Percentiles rank a stretch among this genome's conserved stretches.
phyloP scores from a whole-genome alignment of 441 rosid species.

The Gossypium schwendimanii region DNA sequence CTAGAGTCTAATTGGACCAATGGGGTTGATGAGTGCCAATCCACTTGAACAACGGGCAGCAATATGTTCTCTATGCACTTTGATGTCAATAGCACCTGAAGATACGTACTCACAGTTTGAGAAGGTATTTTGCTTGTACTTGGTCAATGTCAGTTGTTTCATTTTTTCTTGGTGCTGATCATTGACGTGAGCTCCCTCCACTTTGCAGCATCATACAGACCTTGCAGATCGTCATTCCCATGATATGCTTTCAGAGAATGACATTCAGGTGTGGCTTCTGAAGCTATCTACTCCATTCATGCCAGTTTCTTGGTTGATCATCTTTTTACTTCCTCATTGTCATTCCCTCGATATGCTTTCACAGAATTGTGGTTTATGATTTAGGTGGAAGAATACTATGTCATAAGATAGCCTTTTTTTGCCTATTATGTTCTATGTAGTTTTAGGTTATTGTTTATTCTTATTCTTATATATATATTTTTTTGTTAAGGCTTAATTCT shows the following conservation, averaged over 20 bases:
- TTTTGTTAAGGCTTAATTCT: background rate
- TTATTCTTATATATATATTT: background rate
- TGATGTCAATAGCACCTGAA: slow-evolving; percentile 75
- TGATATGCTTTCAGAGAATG: slow-evolving; percentile 76
- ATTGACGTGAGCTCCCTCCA: slow-evolving; percentile 21
- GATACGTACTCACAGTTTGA: slow-evolving; percentile 69
- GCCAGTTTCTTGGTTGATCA: background rate
- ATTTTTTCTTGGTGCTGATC: slow-evolving; percentile 4
- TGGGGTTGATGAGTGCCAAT: slow-evolving; percentile 74
- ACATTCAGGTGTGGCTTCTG: slow-evolving; percentile 55
- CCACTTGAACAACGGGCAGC: slow-evolving; percentile 71
- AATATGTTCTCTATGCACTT: slow-evolving; percentile 60
- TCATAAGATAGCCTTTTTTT: background rate
- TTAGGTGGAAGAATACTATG: background rate
- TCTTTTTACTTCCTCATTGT: background rate
- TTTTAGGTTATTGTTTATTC: background rate
- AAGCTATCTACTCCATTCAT: background rate
- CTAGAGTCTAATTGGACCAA: slow-evolving; percentile 68
- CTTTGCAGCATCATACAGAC: slow-evolving; percentile 54
- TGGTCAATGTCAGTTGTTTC: background rate
- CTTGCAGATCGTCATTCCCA: slow-evolving; percentile 71
- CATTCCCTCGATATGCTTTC: background rate
- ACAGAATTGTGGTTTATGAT: background rate
- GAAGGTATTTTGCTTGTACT: slow-evolving; percentile 42
- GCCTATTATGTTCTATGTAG: background rate